A percentile compares a stretch with the other conserved stretches of the same genome.
These are phyloP conservation scores for Microstroma glucosiphilum DNA, from an alignment of 1,284 basidiomycete genomes.

Conservation along the genomic window DNA sequence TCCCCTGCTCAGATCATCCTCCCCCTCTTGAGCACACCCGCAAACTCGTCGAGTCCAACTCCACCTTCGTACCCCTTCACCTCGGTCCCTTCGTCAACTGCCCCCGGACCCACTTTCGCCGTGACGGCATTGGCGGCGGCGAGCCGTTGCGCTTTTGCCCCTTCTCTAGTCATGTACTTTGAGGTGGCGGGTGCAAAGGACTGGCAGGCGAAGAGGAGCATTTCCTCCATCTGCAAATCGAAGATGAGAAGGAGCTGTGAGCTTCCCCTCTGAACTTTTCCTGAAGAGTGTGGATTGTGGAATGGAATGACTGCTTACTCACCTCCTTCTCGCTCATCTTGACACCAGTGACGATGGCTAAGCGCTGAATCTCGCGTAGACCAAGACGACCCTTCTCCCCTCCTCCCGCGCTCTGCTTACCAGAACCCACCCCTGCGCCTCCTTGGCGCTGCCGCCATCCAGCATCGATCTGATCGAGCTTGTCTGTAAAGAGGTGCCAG, in stretches of 20 bases:
- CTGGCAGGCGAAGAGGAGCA: background rate
- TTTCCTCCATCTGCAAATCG: background rate
- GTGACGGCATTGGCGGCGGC: too few species aligned
- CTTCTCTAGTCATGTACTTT: background rate
- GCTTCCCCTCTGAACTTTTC: too few species aligned
- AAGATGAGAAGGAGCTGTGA: too few species aligned
- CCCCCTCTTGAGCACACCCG: background rate
- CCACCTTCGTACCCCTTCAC: background rate
- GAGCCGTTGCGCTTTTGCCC: too few species aligned
- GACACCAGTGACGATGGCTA: background rate
- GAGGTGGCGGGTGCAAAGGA: background rate
- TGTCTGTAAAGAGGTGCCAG: background rate
- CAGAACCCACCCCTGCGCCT: too few species aligned
- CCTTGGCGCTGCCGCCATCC: background rate
- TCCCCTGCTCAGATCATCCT: background rate
- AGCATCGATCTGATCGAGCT: background rate
- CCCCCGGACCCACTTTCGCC: too few species aligned
- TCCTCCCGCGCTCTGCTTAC: too few species aligned
- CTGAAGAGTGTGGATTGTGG: too few species aligned
- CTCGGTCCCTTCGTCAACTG: too few species aligned
- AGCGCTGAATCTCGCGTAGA: background rate
- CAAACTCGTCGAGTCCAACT: background rate
- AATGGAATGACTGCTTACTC: background rate
- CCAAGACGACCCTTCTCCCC: background rate
- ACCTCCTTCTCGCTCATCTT: constrained; percentile 4